Base-by-base conservation (phyloP, 2,329 filamentous ascomycete genomes). In the Colletotrichum sp. region DNA sequence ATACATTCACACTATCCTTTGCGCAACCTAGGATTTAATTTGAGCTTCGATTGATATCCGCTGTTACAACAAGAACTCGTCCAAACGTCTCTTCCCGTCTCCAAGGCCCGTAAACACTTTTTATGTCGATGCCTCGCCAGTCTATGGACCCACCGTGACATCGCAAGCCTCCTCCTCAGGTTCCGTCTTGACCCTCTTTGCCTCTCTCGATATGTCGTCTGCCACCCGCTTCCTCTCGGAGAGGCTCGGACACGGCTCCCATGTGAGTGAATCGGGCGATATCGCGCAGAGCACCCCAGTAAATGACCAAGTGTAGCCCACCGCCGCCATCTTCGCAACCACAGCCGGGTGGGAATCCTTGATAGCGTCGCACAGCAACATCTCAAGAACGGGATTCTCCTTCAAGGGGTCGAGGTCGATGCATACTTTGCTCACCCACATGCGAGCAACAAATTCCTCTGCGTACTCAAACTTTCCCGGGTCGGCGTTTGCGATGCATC, bases 221-320 rank as follows among this genome's bases (percentile, higher is more conserved):
- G 38, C 38, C 38, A 12, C 18, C 5, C 38, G 38, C 38, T 48
- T n/a, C 9, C 38, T 48, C 38, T 18, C 36, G 2, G 4, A 5
- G 36, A 5, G 36, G 36, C 36, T 1, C 32, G 6, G 6, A 34
- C 5, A 3, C 32, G 32, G 13, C 13, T 4, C 32, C 32, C 32
- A 34, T 3, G 3, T 34, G 32, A 34, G 10, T n/a, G n/a, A n/a
- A n/a, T n/a, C 32, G 34, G 34, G 1, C 34, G 4, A 8, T n/a
- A 43, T 6, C 0, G 18, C 18, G 18, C 1, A 0, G 18, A 43
- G 38, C 18, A 43, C 9, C 38, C 1, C 0, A 12, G 5, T 1
- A 4, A 43, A 43, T n/a, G 18, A 6, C 5, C 9, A 6, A 3
- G 3, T n/a, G 9, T 43, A 43, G 38, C 1, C 38, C 18, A 4